Conservation (phyloP, 1,139 yeast species). For the Saccharomycopsis crataegensis region DNA sequence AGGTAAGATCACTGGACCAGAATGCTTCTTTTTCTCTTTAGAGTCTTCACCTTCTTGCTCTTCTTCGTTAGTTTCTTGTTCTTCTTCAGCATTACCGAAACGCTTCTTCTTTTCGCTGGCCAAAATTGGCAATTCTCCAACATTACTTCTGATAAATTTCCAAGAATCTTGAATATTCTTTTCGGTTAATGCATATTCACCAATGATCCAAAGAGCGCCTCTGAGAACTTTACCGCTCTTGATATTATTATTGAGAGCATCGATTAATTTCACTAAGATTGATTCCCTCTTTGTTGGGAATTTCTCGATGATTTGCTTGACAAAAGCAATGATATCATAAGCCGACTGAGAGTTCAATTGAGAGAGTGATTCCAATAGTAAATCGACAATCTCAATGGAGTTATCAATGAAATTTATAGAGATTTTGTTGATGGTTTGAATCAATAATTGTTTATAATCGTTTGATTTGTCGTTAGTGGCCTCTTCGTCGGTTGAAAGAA, state of each 20-base stretch:
- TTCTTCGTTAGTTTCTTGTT: slow-evolving; percentile 27
- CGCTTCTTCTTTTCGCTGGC: slow-evolving; percentile 56
- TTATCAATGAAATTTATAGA: slow-evolving; percentile 88
- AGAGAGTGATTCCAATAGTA: slow-evolving; percentile 77
- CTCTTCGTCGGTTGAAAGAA: slow-evolving; percentile 48
- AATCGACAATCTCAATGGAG: slow-evolving; percentile 84
- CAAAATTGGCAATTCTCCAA: slow-evolving; percentile 89
- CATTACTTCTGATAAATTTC: slow-evolving; percentile 73
- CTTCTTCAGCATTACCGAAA: slow-evolving; percentile 31
- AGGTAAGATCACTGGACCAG: slow-evolving; percentile 80
- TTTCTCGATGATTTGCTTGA: slow-evolving; percentile 89
- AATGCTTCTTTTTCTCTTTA: slow-evolving; percentile 27
- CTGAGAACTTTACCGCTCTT: slow-evolving; percentile 88
- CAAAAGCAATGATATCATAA: slow-evolving; percentile 77
- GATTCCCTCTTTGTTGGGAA: slow-evolving; percentile 73
- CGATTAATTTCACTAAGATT: slow-evolving; percentile 58
- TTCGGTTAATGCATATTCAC: slow-evolving; percentile 79
- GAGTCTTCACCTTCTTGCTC: slow-evolving; percentile 28
- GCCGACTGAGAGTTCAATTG: slow-evolving; percentile 85
- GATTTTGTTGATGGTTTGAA: slow-evolving; percentile 81
- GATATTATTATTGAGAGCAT: slow-evolving; percentile 51
- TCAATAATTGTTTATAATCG: slow-evolving; percentile 84
- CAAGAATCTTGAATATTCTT: slow-evolving; percentile 75
- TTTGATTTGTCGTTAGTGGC: slow-evolving; percentile 59
- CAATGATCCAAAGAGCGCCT: slow-evolving; percentile 92